These are phyloP conservation scores for Yamadazyma paraphyllophila DNA, from an alignment of 805 yeast species.

Conservation along the genomic window DNA sequence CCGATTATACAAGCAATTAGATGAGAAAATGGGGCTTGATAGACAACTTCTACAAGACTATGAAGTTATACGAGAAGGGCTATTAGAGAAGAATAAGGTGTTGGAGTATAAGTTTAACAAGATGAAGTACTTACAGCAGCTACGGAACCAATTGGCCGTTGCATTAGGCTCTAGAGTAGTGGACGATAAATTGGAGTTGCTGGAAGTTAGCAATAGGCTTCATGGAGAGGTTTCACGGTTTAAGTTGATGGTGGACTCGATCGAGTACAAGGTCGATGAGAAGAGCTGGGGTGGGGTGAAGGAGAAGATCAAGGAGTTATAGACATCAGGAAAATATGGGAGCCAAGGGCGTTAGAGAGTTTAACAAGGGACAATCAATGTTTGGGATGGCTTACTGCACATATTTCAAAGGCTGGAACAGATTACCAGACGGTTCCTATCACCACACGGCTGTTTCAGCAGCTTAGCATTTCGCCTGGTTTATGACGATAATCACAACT, in stretches of 20 bases:
- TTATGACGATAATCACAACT: too few relatives aligned
- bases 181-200: constrained; percentile 2
- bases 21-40: constrained; percentile 18
- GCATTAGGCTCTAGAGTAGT: constrained; percentile 6
- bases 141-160: constrained; percentile 11
- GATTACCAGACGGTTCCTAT: too few relatives aligned
- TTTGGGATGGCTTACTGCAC: too few relatives aligned
- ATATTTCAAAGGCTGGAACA: too few relatives aligned
- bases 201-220: constrained; percentile 5
- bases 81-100: constrained; percentile 18
- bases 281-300: constrained; percentile 6
- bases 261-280: constrained; percentile 9
- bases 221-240: constrained; percentile 25
- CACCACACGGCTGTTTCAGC: too few relatives aligned
- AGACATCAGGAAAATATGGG: background rate
- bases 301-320: constrained; percentile 4
- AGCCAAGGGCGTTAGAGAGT: too few relatives aligned
- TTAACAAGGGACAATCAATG: too few relatives aligned
- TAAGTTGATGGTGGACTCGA: constrained; percentile 11
- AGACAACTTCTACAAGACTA: constrained; percentile 18
- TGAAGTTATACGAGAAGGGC: constrained; percentile 16
- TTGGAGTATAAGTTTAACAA: constrained; percentile 30
- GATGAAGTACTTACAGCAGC: constrained; percentile 22
- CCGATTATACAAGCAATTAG: constrained; percentile 16
- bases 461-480: too few relatives aligned